phyloP scores from a whole-genome alignment of 2,329 filamentous ascomycete genomes.

The Cladophialophora psammophila region DNA sequence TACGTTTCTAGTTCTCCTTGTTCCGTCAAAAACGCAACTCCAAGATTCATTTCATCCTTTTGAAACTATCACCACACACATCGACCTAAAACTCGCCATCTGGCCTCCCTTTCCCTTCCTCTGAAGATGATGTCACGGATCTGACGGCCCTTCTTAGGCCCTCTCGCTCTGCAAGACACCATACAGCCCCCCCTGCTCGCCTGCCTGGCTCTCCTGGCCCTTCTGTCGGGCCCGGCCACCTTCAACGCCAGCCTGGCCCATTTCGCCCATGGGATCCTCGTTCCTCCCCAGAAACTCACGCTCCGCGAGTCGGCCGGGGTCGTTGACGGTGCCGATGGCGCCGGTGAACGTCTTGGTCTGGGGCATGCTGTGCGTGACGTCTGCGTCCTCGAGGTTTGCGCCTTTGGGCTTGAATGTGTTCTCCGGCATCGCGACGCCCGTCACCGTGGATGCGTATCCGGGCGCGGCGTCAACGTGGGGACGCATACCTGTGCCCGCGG shows the following conservation, averaged over 20 bases:
- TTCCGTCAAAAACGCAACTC: not conserved
- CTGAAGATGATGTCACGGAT: too few relatives aligned
- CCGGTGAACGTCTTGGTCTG: conserved; percentile 60
- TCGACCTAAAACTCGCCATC: not conserved
- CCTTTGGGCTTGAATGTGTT: conserved; percentile 58
- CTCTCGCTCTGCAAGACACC: conserved; percentile 34
- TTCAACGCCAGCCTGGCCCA: conserved; percentile 38
- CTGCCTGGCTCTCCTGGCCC: conserved; percentile 36
- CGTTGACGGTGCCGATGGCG: conserved; percentile 63
- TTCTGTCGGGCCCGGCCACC: conserved; percentile 40
- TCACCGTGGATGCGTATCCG: conserved; percentile 38
- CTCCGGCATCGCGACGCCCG: conserved; percentile 37
- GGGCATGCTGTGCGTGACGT: conserved; percentile 43
- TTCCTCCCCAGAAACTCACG: conserved; percentile 45
- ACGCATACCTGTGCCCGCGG: conserved; percentile 10
- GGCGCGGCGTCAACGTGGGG: conserved; percentile 39
- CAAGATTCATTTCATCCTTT: not conserved
- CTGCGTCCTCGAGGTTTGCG: conserved; percentile 57
- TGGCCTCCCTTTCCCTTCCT: not conserved
- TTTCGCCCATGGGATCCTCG: conserved; percentile 34
- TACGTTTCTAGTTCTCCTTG: not conserved
- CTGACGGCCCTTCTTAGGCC: conserved; percentile 11
- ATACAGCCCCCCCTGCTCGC: conserved; percentile 28
- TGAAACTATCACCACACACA: not conserved
- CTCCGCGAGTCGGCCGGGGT: conserved; percentile 61